A percentile compares a stretch with the other conserved stretches of the same genome.
Evolutionary conservation across 371 early-diverging fungal genomes (phyloP).

Genomic region (Massospora cicadina): DNA sequence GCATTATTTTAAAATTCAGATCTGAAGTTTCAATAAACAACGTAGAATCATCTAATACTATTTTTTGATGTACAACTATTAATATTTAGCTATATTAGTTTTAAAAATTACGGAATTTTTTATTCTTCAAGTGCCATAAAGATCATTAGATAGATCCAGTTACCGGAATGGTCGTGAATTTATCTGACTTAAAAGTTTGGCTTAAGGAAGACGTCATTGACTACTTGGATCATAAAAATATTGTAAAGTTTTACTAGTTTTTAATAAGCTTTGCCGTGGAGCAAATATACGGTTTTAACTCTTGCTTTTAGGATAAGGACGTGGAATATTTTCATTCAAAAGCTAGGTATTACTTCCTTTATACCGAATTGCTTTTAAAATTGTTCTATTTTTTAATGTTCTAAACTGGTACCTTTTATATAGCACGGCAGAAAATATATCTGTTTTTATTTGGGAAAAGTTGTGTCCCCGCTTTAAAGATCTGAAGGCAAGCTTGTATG

Average conservation of each 20-base stretch:
- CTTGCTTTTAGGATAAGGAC: slow-evolving; percentile 40
- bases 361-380: neutral
- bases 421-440: slow-evolving; percentile 80
- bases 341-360: slow-evolving; percentile 25
- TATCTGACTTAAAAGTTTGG: slow-evolving; percentile 56
- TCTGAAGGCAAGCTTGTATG: slow-evolving; percentile 20
- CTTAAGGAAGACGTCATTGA: slow-evolving; percentile 49
- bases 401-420: neutral
- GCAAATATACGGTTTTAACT: neutral
- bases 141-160: slow-evolving; percentile 28
- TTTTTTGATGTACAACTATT: neutral
- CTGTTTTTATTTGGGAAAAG: slow-evolving; percentile 59
- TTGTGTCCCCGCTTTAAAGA: slow-evolving; percentile 26
- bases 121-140: neutral
- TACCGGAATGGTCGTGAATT: slow-evolving; percentile 78
- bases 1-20: no score
- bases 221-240: slow-evolving; percentile 62
- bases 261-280: neutral
- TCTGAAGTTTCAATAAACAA: no score
- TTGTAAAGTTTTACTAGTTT: slow-evolving; percentile 24
- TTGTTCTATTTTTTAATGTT: neutral
- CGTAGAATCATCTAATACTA: neutral
- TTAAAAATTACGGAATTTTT: neutral
- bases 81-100: neutral
- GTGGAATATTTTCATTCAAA: slow-evolving; percentile 45